A percentile compares a stretch with the other conserved stretches of the same genome.
Evolutionary conservation across 257 asterid genomes (phyloP).

Genomic region (Striga asiatica): DNA sequence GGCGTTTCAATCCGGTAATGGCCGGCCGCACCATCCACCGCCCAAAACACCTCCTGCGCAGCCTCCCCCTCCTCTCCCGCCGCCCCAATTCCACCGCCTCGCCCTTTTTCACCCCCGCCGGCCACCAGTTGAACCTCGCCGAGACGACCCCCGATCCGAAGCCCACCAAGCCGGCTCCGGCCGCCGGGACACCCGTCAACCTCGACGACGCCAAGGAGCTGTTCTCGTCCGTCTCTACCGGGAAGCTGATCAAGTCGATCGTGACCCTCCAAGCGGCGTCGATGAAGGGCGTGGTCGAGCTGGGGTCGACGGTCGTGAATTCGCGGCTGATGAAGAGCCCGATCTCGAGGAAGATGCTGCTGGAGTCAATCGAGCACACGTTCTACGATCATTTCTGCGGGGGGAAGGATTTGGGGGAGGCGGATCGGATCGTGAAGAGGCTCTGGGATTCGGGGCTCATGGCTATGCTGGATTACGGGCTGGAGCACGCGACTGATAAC

Average conservation of each 20-base stretch:
- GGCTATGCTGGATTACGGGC: conserved; percentile 71
- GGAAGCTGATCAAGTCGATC: conserved; percentile 33
- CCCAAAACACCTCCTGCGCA: conserved; percentile 18
- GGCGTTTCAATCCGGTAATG: conserved; percentile 26
- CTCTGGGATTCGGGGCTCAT: conserved; percentile 38
- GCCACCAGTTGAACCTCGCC: conserved; percentile 9
- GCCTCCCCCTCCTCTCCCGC: conserved; percentile 10
- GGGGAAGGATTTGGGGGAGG: conserved; percentile 39
- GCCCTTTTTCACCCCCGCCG: conserved; percentile 13
- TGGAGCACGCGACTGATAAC: conserved; percentile 48
- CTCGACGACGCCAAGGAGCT: conserved; percentile 28
- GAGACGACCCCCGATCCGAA: neutral
- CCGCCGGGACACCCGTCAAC: neutral
- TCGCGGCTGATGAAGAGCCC: conserved; percentile 40
- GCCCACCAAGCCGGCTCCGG: neutral
- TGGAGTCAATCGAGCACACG: conserved; percentile 21
- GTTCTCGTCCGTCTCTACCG: conserved; percentile 34
- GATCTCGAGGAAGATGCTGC: conserved; percentile 18
- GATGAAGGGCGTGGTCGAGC: conserved; percentile 32
- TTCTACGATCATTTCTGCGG: conserved; percentile 69
- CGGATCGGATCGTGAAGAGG: conserved; percentile 25
- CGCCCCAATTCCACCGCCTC: conserved; percentile 24
- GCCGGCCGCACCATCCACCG: conserved; percentile 27
- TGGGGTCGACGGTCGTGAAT: conserved; percentile 43
- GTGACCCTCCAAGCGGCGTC: conserved; percentile 35